phyloP scores from a whole-genome alignment of 73 alveolate genomes.

The Stentor coeruleus region DNA sequence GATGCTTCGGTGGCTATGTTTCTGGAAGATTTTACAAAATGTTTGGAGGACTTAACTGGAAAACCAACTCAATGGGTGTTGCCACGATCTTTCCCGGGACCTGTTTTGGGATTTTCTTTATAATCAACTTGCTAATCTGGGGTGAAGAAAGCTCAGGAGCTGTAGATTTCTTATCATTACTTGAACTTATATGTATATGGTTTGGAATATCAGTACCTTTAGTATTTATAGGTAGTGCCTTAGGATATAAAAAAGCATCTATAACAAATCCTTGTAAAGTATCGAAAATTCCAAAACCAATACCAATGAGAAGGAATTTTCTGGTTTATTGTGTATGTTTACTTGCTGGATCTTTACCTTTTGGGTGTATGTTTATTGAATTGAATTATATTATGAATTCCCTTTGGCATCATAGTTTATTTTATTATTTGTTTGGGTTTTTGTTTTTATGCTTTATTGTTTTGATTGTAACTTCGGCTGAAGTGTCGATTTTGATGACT shows the following conservation, averaged over 20 bases:
- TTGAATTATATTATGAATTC: constrained; percentile 17
- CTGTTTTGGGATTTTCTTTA: constrained; percentile 29
- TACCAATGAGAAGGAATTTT: constrained; percentile 8
- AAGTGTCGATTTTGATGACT: constrained; percentile 39
- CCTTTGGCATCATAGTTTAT: constrained; percentile 29
- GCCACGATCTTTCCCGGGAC: constrained; percentile 38
- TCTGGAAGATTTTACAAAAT: constrained; percentile 40
- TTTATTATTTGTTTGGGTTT: constrained; percentile 42
- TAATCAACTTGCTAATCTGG: constrained; percentile 24
- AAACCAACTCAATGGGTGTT: constrained; percentile 29
- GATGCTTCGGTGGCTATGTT: constrained; percentile 34
- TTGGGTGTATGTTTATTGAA: constrained; percentile 30
- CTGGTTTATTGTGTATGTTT: constrained; percentile 27
- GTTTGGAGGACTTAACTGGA: constrained; percentile 45
- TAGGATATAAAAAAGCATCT: constrained; percentile 29
- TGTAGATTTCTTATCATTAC: constrained; percentile 27
- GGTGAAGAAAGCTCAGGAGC: constrained; percentile 44
- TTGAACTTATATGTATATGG: constrained; percentile 34
- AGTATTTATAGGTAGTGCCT: constrained; percentile 31
- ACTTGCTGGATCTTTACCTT: constrained; percentile 45
- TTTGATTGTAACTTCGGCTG: constrained; percentile 39
- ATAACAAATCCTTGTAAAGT: constrained; percentile 36
- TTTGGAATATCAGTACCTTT: constrained; percentile 43
- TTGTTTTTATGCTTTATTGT: constrained; percentile 29
- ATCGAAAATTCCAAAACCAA: constrained; percentile 31